Conservation (phyloP, 2,329 filamentous ascomycete species). For the Pyrenophora teres region DNA sequence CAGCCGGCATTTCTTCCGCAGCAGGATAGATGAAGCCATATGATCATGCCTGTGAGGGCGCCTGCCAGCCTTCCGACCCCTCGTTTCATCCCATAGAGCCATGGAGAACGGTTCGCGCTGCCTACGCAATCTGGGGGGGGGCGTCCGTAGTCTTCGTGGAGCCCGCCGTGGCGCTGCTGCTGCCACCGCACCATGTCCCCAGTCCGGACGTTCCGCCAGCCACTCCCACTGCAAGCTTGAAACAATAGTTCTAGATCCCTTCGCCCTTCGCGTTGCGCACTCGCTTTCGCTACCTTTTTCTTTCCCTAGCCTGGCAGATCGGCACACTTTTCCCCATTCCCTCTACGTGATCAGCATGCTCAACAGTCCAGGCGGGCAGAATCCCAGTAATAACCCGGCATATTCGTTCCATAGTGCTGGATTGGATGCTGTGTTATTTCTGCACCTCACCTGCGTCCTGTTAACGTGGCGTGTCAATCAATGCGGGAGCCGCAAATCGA, state of each 20-base stretch:
- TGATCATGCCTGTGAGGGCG: conserved; percentile 12
- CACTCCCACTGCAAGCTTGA: conserved; percentile 9
- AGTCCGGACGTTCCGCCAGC: conserved; percentile 12
- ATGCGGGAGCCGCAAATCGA: conserved; percentile 14
- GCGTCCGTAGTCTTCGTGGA: conserved; percentile 4
- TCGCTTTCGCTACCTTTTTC: conserved; percentile 1
- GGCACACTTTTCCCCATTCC: conserved; percentile 9
- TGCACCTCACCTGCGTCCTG: conserved; percentile 21
- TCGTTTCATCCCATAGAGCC: conserved; percentile 28
- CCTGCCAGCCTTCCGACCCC: conserved; percentile 8
- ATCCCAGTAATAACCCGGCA: conserved; percentile 10
- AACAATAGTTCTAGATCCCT: conserved; percentile 3
- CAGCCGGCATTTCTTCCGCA: conserved; percentile 37
- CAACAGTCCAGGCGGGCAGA: conserved; percentile 12
- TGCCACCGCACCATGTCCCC: conserved; percentile 6
- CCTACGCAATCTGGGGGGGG: conserved; percentile 14
- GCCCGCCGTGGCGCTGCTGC: conserved; percentile 2
- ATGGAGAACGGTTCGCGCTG: conserved; percentile 19
- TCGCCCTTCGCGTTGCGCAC: background rate
- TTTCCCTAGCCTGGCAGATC: conserved; percentile 6
- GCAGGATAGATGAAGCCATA: conserved; percentile 28
- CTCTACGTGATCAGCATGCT: conserved; percentile 19
- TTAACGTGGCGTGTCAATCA: conserved; percentile 27
- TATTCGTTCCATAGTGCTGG: conserved; percentile 27
- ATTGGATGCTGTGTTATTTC: conserved; percentile 10